Base-by-base conservation (phyloP, 371 early-diverging fungal genomes). In the Mucor circinelloides region DNA sequence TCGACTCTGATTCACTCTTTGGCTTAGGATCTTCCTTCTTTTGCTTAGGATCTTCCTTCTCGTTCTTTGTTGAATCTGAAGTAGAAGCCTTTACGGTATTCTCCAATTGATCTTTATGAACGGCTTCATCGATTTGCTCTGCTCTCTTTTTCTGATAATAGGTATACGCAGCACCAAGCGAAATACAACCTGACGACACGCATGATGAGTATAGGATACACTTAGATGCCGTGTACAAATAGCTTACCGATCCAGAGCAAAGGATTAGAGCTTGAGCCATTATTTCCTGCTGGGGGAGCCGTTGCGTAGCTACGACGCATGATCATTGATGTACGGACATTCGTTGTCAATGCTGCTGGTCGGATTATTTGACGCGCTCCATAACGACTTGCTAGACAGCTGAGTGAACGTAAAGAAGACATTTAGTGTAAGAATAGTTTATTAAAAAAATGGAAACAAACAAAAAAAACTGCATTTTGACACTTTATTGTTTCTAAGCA, bases 191-290 rank as follows among this genome's bases (percentile, higher is more conserved):
- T 71, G 48, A 46, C 1, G 10, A 19, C 0, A 42, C 17, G 27
- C 13, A 15, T 19, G 10, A 32, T 3, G 8, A 44, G 27, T 17
- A 23, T 28, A n/a, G 17, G 4, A 8, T 25, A 13, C 27, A 4
- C 15, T 9, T 28, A 1, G 1, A 27, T 52, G 7, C 12, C 27
- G 4, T 1, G 40, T 19, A 25, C 17, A 40, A 40, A 17, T 7
- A 30, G 10, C 15, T 66, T 71, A 71, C 71, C 71, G 28, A 71
- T 36, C 71, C 71, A 71, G 36, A 71, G 36, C 30, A 67, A 48
- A 31, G 67, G 60, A 21, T 60, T 66, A 8, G 52, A 60, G 6
- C 44, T 54, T 27, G 40, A 19, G 15, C 63, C 46, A 0, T 44
- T 40, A n/a, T 31, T 46, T 31, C 12, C 40, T 15, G 36, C n/a